Evolutionary conservation across 768 basidiomycete genomes (phyloP).

Genomic region (Suillus cothurnatus): DNA sequence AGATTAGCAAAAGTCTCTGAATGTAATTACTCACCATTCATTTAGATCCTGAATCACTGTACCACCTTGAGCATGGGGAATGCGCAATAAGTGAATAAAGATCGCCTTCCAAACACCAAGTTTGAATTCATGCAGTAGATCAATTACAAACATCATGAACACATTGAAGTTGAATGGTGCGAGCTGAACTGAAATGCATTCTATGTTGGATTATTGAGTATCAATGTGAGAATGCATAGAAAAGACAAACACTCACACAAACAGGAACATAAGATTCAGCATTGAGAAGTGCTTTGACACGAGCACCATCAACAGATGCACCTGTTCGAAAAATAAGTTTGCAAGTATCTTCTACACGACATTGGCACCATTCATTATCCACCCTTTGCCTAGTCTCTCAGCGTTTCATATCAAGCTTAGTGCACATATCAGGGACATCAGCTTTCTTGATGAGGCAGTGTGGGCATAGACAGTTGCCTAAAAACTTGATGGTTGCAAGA

Average conservation of each 20-base stretch:
- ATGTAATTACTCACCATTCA: slow-evolving; percentile 10
- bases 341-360: no score
- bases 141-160: not conserved
- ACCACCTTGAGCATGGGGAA: slow-evolving; percentile 13
- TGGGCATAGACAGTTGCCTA: slow-evolving; percentile 25
- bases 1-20: no score
- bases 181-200: not conserved
- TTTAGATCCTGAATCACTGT: slow-evolving; percentile 11
- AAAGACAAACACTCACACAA: no score
- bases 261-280: slow-evolving; percentile 4
- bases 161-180: not conserved
- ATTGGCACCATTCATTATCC: no score
- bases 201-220: not conserved
- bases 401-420: slow-evolving; percentile 6
- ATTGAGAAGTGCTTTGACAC: slow-evolving; percentile 8
- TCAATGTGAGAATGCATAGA: no score
- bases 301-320: slow-evolving; percentile 1
- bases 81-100: slow-evolving; percentile 18
- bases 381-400: not conserved
- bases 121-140: slow-evolving; percentile 19
- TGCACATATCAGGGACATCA: slow-evolving; percentile 15
- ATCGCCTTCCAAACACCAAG: slow-evolving; percentile 20
- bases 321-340: slow-evolving; percentile 11
- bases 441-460: slow-evolving; percentile 15
- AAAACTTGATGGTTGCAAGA: slow-evolving; percentile 24